A percentile compares a stretch with the other conserved stretches of the same genome.
Conservation (phyloP, 1,284 basidiomycete genomes). For the Singerocomus inundabilis region DNA sequence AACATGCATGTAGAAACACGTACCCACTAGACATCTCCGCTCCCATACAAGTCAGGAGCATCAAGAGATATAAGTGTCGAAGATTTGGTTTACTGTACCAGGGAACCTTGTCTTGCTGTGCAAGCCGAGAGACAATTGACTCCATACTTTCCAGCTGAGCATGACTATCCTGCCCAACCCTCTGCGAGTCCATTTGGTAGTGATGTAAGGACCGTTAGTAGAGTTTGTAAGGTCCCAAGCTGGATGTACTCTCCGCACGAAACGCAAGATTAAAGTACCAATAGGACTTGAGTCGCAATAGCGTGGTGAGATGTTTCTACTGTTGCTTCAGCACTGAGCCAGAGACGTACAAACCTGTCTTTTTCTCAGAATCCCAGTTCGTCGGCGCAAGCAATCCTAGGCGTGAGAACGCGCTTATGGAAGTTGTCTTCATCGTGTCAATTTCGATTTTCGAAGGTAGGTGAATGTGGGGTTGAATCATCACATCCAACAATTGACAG, state of each 20-base stretch:
- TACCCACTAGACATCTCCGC: conserved; percentile 63
- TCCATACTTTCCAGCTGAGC: conserved; percentile 26
- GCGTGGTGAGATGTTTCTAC: neutral
- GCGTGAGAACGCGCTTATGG: too few relatives aligned
- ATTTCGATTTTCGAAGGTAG: too few relatives aligned
- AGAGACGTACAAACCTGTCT: neutral
- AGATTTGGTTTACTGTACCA: conserved; percentile 54
- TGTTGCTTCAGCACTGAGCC: neutral
- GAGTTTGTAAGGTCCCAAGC: neutral
- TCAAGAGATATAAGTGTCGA: conserved; percentile 38
- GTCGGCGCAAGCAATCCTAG: too few relatives aligned
- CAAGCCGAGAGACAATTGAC: conserved; percentile 44
- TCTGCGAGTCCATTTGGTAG: conserved; percentile 7
- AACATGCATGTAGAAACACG: conserved; percentile 31
- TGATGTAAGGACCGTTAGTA: neutral
- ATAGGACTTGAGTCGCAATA: neutral
- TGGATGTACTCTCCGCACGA: too few relatives aligned
- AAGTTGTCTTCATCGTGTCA: too few relatives aligned
- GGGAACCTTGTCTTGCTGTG: conserved; percentile 47
- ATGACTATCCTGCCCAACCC: neutral
- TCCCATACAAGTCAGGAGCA: conserved; percentile 58
- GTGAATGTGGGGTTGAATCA: too few relatives aligned
- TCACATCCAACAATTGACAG: too few relatives aligned
- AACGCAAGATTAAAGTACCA: neutral
- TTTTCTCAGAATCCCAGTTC: too few relatives aligned